Percentiles rank a stretch among this genome's conserved stretches.
Conservation (phyloP, 306 rosid species). For the Senna siamea region DNA sequence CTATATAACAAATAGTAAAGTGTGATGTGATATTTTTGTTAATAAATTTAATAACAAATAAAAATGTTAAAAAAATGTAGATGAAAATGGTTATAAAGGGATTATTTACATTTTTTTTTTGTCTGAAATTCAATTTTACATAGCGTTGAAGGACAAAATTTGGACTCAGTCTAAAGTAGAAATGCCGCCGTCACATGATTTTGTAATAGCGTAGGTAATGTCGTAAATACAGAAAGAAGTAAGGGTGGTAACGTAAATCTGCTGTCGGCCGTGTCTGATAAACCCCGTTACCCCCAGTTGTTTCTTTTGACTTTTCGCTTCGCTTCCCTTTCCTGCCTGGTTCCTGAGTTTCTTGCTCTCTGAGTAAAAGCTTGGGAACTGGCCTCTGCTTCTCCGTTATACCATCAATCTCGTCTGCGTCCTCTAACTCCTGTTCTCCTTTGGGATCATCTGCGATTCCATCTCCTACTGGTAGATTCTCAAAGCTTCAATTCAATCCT, state of each 20-base stretch:
- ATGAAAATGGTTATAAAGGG: too few species aligned
- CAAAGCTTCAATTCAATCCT: conserved; percentile 45
- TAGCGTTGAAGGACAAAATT: too few species aligned
- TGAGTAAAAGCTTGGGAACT: background rate
- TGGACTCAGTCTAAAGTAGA: too few species aligned
- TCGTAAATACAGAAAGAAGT: background rate
- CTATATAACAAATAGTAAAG: too few species aligned
- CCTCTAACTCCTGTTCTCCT: too few species aligned
- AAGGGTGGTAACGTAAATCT: background rate
- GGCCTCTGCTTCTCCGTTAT: background rate
- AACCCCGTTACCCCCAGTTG: background rate
- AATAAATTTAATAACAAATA: too few species aligned
- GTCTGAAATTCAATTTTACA: too few species aligned
- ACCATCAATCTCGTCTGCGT: background rate
- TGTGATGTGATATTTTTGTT: too few species aligned
- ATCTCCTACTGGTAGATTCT: background rate
- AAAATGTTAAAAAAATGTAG: too few species aligned
- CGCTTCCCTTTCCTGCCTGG: background rate
- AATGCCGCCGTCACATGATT: too few species aligned
- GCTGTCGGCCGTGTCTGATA: background rate
- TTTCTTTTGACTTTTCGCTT: background rate
- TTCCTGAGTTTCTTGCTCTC: background rate
- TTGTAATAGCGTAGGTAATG: too few species aligned
- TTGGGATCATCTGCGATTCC: conserved; percentile 35
- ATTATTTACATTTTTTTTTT: too few species aligned